Evolutionary conservation across 805 yeast species (phyloP).

Genomic region (Myxozyma monticola): DNA sequence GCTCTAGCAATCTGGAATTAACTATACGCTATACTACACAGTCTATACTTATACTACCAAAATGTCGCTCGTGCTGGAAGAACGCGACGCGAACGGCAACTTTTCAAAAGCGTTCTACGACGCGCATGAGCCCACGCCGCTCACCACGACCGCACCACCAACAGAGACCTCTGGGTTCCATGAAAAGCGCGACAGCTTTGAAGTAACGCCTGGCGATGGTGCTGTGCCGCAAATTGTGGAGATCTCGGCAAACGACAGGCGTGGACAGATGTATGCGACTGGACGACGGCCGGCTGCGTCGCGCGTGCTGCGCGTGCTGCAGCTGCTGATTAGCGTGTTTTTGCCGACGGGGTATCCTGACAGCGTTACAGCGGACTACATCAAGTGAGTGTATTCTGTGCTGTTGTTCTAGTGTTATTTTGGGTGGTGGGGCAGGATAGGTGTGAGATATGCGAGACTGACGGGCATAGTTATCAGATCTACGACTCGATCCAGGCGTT

Average conservation of each 20-base stretch:
- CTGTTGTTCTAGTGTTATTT: no score
- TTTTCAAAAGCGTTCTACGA: constrained; percentile 20
- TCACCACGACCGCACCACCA: not conserved
- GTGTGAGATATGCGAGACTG: not conserved
- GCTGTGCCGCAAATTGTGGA: constrained; percentile 2
- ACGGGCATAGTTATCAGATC: constrained; percentile 36
- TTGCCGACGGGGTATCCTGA: constrained; percentile 43
- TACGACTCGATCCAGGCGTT: constrained; percentile 43
- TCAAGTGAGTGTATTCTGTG: constrained; percentile 25
- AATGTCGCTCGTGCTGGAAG: constrained; percentile 19
- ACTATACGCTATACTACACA: no score
- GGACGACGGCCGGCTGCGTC: constrained; percentile 2
- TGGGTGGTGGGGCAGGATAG: not conserved
- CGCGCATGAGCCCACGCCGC: not conserved
- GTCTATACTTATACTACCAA: no score
- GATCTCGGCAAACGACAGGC: constrained; percentile 9
- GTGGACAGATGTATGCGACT: not conserved
- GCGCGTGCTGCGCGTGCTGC: constrained; percentile 18
- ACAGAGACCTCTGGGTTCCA: not conserved
- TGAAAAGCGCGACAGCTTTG: not conserved
- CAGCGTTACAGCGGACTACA: constrained; percentile 38
- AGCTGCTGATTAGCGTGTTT: constrained; percentile 37
- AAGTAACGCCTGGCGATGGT: not conserved
- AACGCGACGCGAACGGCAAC: constrained; percentile 27
- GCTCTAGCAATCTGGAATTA: no score